Conservation (phyloP, 129 eudicot species). For the Ambrosia artemisiifolia region DNA sequence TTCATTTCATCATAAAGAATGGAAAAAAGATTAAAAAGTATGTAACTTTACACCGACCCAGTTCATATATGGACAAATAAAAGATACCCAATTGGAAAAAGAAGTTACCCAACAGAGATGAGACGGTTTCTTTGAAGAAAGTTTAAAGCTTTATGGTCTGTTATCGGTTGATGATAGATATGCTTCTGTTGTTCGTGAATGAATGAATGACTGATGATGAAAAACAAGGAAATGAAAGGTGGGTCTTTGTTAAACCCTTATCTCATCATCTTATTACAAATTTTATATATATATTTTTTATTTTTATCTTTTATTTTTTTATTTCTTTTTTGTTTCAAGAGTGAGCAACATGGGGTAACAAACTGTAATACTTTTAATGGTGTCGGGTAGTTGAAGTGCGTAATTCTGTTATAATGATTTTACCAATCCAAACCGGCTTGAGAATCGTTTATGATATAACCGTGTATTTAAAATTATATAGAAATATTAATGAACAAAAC, state of each 20-base stretch:
- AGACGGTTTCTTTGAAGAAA: conserved; percentile 9
- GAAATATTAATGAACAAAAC: too few relatives aligned
- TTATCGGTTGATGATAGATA: conserved; percentile 1
- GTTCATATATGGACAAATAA: conserved; percentile 7
- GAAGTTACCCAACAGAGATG: conserved; percentile 15
- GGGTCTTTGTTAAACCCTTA: conserved; percentile 73
- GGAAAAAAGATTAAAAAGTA: neutral
- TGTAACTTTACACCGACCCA: conserved; percentile 13
- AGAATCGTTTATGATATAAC: too few relatives aligned
- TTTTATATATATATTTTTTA: neutral
- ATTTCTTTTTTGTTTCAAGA: too few relatives aligned
- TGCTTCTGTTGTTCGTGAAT: neutral
- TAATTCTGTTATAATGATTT: too few relatives aligned
- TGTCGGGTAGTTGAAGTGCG: too few relatives aligned
- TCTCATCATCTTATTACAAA: conserved; percentile 39
- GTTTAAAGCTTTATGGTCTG: conserved; percentile 3
- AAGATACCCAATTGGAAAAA: conserved; percentile 17
- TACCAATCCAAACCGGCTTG: too few relatives aligned
- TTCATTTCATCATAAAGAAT: conserved; percentile 22
- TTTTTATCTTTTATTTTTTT: neutral
- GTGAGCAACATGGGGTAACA: too few relatives aligned
- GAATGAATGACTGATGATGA: conserved; percentile 32
- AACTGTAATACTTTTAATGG: too few relatives aligned
- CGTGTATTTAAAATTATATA: too few relatives aligned
- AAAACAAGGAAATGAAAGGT: conserved; percentile 67